A percentile compares a stretch with the other conserved stretches of the same genome.
phyloP scores from a whole-genome alignment of 1,284 basidiomycete genomes.

The Erythrobasidium hasegawianum region DNA sequence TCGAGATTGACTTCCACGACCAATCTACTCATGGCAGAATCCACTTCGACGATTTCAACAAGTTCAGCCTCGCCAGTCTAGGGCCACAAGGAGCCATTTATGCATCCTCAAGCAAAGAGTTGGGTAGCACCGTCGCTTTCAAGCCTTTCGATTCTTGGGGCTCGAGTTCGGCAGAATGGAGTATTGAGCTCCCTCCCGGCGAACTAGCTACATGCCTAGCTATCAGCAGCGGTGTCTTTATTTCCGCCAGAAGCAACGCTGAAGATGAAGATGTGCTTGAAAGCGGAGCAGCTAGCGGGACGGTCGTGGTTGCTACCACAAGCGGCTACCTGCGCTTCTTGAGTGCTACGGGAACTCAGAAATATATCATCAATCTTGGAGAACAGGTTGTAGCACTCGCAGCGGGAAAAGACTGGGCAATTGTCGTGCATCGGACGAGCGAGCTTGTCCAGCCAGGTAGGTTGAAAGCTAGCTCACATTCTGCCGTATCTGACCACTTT shows the following conservation, averaged over 20 bases:
- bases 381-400: conserved; percentile 88
- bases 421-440: conserved; percentile 68
- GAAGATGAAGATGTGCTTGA: conserved; percentile 42
- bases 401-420: conserved; percentile 75
- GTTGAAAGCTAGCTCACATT: background rate
- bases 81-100: conserved; percentile 55
- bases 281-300: conserved; percentile 49
- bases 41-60: conserved; percentile 83
- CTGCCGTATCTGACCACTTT: background rate
- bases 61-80: conserved; percentile 76
- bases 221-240: conserved; percentile 59
- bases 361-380: conserved; percentile 75
- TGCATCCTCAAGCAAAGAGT: conserved; percentile 30
- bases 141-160: conserved; percentile 79
- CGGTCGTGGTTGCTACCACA: conserved; percentile 79
- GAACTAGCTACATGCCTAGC: conserved; percentile 75
- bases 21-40: conserved; percentile 68
- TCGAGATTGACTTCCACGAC: conserved; percentile 95
- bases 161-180: conserved; percentile 70
- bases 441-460: conserved; percentile 33
- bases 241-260: conserved; percentile 44
- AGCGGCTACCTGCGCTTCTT: conserved; percentile 86
- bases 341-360: conserved; percentile 83
- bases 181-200: conserved; percentile 64
- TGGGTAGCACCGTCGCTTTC: conserved; percentile 52